Evolutionary conservation across 305 asterid species (phyloP).

Genomic region (Solanum hybrid): DNA sequence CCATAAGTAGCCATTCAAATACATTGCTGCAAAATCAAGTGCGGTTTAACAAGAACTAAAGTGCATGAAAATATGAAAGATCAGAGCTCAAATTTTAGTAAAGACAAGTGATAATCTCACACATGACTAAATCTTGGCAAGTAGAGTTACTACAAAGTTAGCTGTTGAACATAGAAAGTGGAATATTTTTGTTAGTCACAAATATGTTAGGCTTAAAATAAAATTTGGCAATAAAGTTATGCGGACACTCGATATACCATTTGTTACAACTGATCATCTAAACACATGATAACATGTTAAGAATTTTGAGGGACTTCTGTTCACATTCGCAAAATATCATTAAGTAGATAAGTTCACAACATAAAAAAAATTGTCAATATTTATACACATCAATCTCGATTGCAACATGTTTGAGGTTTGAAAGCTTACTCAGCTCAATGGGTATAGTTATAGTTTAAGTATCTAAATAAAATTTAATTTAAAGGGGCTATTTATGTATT

Average conservation of each 20-base stretch:
- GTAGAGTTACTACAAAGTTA: not conserved
- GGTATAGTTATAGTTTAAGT: not conserved
- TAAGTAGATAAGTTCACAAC: not conserved
- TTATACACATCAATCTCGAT: not conserved
- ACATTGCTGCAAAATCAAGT: not conserved
- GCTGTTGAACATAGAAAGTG: not conserved
- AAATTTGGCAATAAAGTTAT: not conserved
- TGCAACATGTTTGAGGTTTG: not conserved
- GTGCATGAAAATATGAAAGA: not conserved
- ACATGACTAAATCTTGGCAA: not conserved
- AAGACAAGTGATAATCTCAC: not conserved
- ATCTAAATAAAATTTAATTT: too few species aligned
- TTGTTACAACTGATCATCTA: not conserved
- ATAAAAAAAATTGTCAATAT: not conserved
- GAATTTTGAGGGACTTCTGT: not conserved
- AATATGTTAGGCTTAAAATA: not conserved
- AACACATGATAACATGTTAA: not conserved
- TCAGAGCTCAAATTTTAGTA: not conserved
- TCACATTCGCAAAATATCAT: not conserved
- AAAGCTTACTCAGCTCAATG: not conserved
- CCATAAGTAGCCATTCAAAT: not conserved
- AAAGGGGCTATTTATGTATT: not conserved
- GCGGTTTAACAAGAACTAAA: not conserved
- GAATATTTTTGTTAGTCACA: not conserved
- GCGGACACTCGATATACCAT: not conserved